Evolutionary conservation across 1,139 yeast genomes (phyloP).

Genomic region (Spathaspora sp.): DNA sequence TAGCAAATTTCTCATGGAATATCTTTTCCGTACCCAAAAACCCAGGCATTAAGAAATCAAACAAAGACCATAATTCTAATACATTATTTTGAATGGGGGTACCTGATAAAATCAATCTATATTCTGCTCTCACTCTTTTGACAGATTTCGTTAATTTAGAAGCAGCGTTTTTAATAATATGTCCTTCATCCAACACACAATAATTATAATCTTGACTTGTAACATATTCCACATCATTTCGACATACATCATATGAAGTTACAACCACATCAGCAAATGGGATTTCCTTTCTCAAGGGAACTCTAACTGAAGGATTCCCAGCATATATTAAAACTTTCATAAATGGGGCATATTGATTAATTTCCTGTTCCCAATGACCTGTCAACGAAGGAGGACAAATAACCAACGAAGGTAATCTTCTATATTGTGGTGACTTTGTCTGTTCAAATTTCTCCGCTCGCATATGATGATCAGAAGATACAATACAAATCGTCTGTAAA

Average conservation of each 20-base stretch:
- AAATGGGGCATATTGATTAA: constrained; percentile 87
- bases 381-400: constrained; percentile 97
- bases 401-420: constrained; percentile 79
- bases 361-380: constrained; percentile 98
- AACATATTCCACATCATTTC: constrained; percentile 79
- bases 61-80: constrained; percentile 92
- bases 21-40: constrained; percentile 93
- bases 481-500: constrained; percentile 93
- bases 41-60: constrained; percentile 98
- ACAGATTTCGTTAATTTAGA: constrained; percentile 90
- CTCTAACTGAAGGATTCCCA: constrained; percentile 83
- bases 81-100: constrained; percentile 98
- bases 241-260: constrained; percentile 93
- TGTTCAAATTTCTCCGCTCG: constrained; percentile 68
- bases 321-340: constrained; percentile 83
- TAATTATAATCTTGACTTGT: constrained; percentile 74
- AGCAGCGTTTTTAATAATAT: constrained; percentile 87
- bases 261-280: constrained; percentile 77
- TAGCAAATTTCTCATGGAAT: constrained; percentile 93
- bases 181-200: constrained; percentile 97
- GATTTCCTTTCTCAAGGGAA: constrained; percentile 53
- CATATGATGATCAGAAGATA: constrained; percentile 90
- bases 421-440: constrained; percentile 64
- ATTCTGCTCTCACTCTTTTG: constrained; percentile 79
- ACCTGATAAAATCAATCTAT: constrained; percentile 87